phyloP scores from a whole-genome alignment of 805 yeast genomes.

The Tetrapisispora namnaoensis region DNA sequence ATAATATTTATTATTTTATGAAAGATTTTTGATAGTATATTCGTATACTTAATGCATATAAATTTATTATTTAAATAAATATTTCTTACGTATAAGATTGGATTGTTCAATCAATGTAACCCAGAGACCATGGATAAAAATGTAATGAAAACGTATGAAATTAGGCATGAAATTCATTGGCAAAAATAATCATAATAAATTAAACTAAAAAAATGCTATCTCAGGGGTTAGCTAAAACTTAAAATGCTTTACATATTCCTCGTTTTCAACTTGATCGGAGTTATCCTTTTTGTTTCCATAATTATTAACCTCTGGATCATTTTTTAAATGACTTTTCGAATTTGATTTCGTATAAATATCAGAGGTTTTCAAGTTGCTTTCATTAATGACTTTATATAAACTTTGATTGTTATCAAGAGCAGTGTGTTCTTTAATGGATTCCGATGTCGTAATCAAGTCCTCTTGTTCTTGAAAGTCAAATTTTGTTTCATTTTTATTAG shows the following conservation, averaged over 20 bases:
- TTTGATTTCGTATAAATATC: neutral
- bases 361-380: conserved; percentile 1
- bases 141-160: too few relatives aligned
- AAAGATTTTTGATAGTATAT: neutral
- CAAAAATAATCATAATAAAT: too few relatives aligned
- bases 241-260: conserved; percentile 12
- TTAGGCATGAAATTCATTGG: too few relatives aligned
- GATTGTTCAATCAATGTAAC: too few relatives aligned
- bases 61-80: too few relatives aligned
- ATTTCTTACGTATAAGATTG: neutral
- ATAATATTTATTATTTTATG: too few relatives aligned
- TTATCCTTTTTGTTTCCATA: neutral
- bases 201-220: too few relatives aligned
- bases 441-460: neutral
- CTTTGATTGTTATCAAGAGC: neutral
- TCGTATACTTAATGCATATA: neutral
- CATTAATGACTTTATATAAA: conserved; percentile 17
- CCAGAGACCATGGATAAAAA: too few relatives aligned
- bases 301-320: neutral
- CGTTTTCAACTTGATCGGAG: conserved; percentile 3
- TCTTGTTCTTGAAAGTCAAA: neutral
- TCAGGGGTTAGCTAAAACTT: conserved; percentile 10
- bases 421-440: neutral
- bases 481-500: neutral
- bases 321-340: neutral